Evolutionary conservation across 2,329 filamentous ascomycete species (phyloP).

Genomic region (Verticillium albo-atrum): DNA sequence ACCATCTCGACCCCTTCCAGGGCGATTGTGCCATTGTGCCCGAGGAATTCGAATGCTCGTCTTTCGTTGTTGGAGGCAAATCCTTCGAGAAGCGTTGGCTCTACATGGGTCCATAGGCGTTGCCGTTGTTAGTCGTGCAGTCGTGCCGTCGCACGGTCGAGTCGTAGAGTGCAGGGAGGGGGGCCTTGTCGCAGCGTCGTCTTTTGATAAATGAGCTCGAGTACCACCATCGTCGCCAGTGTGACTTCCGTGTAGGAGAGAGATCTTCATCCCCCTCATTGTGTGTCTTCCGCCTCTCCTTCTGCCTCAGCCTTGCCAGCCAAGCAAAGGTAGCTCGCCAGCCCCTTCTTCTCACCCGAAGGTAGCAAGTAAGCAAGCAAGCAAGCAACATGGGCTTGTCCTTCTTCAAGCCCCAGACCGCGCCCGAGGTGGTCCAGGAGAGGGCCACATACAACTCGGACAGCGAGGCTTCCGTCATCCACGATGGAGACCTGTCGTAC

Average conservation of each 20-base stretch:
- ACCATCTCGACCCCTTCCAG: neutral
- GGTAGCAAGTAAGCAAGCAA: neutral
- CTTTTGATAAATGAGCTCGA: neutral
- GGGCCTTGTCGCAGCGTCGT: too few species aligned
- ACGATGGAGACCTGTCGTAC: constrained; percentile 36
- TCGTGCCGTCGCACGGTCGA: neutral
- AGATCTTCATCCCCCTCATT: neutral
- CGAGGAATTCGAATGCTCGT: neutral
- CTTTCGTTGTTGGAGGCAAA: neutral
- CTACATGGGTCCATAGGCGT: neutral
- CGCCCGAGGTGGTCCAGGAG: neutral
- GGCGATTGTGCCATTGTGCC: constrained; percentile 2
- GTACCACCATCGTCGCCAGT: neutral
- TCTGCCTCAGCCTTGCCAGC: neutral
- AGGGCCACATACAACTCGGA: constrained; percentile 10
- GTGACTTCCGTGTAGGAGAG: neutral
- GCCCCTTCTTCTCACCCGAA: neutral
- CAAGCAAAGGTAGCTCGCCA: neutral
- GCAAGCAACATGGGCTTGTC: neutral
- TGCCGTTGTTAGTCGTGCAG: neutral
- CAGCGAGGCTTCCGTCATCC: constrained; percentile 21
- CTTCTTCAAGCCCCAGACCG: neutral
- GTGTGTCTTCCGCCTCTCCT: neutral
- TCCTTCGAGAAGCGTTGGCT: neutral
- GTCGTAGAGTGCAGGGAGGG: too few species aligned